Percentiles rank a stretch among this genome's conserved stretches.
phyloP scores from a whole-genome alignment of 2,329 filamentous ascomycete genomes.

The Fusarium nygamai region DNA sequence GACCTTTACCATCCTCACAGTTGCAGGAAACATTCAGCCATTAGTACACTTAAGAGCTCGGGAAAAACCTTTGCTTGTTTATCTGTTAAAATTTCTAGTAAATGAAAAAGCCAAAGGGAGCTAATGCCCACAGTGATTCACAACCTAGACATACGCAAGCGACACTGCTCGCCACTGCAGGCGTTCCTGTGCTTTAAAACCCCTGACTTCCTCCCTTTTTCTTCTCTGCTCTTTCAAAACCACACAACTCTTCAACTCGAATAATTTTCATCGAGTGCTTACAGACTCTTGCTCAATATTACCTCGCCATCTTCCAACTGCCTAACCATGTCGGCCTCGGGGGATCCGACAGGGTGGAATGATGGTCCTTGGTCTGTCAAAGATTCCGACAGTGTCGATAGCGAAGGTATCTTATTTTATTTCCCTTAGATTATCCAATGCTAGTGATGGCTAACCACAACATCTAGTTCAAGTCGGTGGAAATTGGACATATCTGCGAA shows the following conservation, averaged over 20 bases:
- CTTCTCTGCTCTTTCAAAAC: neutral
- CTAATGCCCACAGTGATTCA: neutral
- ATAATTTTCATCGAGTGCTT: neutral
- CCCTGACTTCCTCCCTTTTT: neutral
- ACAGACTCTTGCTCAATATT: neutral
- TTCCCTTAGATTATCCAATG: too few species aligned
- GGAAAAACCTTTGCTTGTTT: accelerated
- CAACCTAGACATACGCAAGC: too few species aligned
- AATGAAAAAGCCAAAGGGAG: neutral
- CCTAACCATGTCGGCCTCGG: too few species aligned
- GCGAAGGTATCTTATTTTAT: too few species aligned
- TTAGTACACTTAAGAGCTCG: neutral
- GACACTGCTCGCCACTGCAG: neutral
- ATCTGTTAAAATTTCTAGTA: neutral
- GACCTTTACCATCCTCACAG: neutral
- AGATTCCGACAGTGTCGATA: too few species aligned
- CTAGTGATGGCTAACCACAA: too few species aligned
- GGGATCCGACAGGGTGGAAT: too few species aligned
- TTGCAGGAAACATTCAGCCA: neutral
- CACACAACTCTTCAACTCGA: neutral
- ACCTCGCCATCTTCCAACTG: too few species aligned
- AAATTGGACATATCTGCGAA: neutral
- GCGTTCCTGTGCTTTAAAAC: too few species aligned
- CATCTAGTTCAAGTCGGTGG: too few species aligned
- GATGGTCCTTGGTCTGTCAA: too few species aligned